Evolutionary conservation across 345 rosid species (phyloP), one percentile per base, ranked within the genome.

Genomic region (Geranium brycei): DNA sequence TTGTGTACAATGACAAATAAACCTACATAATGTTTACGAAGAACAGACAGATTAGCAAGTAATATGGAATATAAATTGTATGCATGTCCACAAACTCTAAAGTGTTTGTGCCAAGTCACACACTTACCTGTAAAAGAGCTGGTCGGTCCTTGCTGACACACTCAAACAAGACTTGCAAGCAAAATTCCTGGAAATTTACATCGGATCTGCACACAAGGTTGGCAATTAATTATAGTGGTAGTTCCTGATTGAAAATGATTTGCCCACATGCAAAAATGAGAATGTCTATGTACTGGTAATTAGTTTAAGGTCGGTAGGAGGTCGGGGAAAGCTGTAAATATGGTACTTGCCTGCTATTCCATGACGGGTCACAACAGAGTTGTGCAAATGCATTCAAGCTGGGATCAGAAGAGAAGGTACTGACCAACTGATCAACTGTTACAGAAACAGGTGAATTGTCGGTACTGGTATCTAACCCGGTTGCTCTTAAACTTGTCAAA

Each of bases 81-180:
- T 11, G 5, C 6, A 47, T 13, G 23, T 19, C 7, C 40, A 55
- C 41, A 23, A 40, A 16, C 19, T 1, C 32, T 19, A 7, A 19
- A 59, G 19, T 19, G 32, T 3, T 30, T 15, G 51, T 13, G 0
- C 12, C n/a, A 61, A 69, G 14, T 38, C 41, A 61, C 58, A 32
- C 35, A 69, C 65, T 63, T 80, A 87, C 97, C 97, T 90, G 98
- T 66, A 93, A 70, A 64, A 93, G 95, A 51, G 95, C 87, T 71
- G 99, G 99, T 70, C 95, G 82, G 72, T 93, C 99, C 75, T 90
- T 93, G 89, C 97, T 88, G 74, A 93, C 82, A 68, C 99, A 90
- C 75, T 93, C 97, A 66, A 87, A 86, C 69, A 93, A 69, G 62
- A 93, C 91, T 86, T 90, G 99, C 71, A 89, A 75, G 74, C 99